A percentile compares a stretch with the other conserved stretches of the same genome.
Evolutionary conservation across 768 basidiomycete species (phyloP).

Genomic region (Suillus hirtellus): DNA sequence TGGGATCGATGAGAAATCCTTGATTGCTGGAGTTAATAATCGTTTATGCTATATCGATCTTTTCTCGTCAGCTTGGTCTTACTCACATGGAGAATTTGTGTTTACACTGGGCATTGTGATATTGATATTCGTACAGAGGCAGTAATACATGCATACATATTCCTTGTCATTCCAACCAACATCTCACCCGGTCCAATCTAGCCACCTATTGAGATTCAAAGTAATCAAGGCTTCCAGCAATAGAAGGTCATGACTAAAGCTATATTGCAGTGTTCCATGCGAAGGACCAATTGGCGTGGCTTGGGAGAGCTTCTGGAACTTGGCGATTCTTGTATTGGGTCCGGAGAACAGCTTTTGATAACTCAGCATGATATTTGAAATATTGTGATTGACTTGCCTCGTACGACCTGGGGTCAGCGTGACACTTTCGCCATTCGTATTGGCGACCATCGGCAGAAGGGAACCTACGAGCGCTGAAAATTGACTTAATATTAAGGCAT

Average conservation of each 20-base stretch:
- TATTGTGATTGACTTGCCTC: conserved; percentile 47
- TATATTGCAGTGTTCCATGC: conserved; percentile 64
- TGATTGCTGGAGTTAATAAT: conserved; percentile 25
- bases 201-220: conserved; percentile 72
- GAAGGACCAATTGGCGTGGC: conserved; percentile 62
- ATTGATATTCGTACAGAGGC: conserved; percentile 34
- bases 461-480: conserved; percentile 60
- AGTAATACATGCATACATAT: conserved; percentile 32
- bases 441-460: conserved; percentile 52
- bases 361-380: conserved; percentile 7
- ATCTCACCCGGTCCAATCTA: conserved; percentile 48
- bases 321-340: conserved; percentile 53
- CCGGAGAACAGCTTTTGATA: conserved; percentile 35
- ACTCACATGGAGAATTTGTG: conserved; percentile 7
- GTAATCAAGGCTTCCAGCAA: conserved; percentile 65
- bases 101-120: conserved; percentile 16
- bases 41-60: conserved; percentile 23
- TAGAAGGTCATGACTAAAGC: conserved; percentile 59
- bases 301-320: conserved; percentile 54
- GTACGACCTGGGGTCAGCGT: conserved; percentile 51
- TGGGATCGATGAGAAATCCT: conserved; percentile 40
- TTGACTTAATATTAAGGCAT: conserved; percentile 16
- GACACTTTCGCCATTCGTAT: conserved; percentile 66
- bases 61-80: conserved; percentile 18
- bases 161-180: conserved; percentile 16